Conservation (phyloP, 257 asterid genomes). For the Solanum medicagineum region DNA sequence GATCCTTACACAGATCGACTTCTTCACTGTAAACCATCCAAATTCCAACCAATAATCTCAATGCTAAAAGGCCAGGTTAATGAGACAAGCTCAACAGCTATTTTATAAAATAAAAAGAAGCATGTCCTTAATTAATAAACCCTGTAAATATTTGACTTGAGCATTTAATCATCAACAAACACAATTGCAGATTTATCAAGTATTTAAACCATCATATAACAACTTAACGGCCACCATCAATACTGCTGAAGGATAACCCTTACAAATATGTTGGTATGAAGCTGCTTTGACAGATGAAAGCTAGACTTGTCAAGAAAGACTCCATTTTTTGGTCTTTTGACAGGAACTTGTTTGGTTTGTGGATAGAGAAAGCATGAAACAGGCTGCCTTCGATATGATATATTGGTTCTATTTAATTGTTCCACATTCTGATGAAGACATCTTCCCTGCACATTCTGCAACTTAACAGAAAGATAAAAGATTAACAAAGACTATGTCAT, state of each 20-base stretch:
- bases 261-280: conserved; percentile 19
- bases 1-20: background rate
- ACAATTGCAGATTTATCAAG: background rate
- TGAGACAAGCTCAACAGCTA: background rate
- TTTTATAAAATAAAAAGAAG: background rate
- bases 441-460: conserved; percentile 54
- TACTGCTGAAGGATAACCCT: conserved; percentile 26
- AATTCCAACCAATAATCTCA: background rate
- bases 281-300: conserved; percentile 29
- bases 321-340: conserved; percentile 39
- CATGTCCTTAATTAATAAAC: background rate
- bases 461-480: background rate
- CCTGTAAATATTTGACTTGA: background rate
- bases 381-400: conserved; percentile 14
- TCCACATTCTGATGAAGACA: conserved; percentile 29
- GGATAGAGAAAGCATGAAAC: conserved; percentile 54
- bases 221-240: background rate
- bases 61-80: background rate
- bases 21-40: background rate
- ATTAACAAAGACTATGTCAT: background rate
- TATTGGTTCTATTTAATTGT: conserved; percentile 11
- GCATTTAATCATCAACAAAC: background rate
- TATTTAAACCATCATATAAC: background rate
- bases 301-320: conserved; percentile 55
- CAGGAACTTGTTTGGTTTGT: conserved; percentile 30